Evolutionary conservation across 1,139 yeast species (phyloP).

Genomic region (Kurtzmaniella quercitrusa): DNA sequence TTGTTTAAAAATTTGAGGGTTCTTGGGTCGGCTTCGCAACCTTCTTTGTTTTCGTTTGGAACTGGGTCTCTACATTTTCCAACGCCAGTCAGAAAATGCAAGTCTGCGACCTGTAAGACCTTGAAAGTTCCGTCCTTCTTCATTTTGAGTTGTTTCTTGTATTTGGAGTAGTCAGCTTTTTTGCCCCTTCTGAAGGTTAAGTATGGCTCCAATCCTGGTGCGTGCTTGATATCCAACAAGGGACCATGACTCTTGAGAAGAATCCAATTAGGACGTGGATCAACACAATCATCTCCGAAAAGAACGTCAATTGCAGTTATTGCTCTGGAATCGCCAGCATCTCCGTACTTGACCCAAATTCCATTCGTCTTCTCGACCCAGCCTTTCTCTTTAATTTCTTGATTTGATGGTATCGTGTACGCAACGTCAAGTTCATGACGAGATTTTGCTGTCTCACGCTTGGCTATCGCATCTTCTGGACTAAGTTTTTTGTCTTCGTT

Average conservation of each 20-base stretch:
- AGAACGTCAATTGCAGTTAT: slow-evolving; percentile 54
- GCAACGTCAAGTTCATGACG: slow-evolving; percentile 22
- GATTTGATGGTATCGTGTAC: slow-evolving; percentile 28
- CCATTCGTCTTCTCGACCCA: slow-evolving; percentile 35
- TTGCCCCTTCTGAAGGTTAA: slow-evolving; percentile 28
- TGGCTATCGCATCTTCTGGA: slow-evolving; percentile 5
- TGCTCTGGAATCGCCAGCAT: slow-evolving; percentile 17
- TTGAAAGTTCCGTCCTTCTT: slow-evolving; percentile 46
- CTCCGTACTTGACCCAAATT: slow-evolving; percentile 30
- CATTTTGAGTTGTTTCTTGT: slow-evolving; percentile 14
- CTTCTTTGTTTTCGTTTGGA: slow-evolving; percentile 34
- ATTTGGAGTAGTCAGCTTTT: slow-evolving; percentile 19
- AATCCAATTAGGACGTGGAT: slow-evolving; percentile 74
- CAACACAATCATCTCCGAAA: slow-evolving; percentile 70
- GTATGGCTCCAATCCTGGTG: slow-evolving; percentile 20
- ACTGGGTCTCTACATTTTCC: slow-evolving; percentile 65
- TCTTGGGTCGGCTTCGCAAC: slow-evolving; percentile 65
- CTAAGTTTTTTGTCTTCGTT: slow-evolving; percentile 4
- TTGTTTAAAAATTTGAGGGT: slow-evolving; percentile 56
- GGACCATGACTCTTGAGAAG: slow-evolving; percentile 25
- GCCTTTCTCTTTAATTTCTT: slow-evolving; percentile 27
- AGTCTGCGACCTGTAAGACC: slow-evolving; percentile 74
- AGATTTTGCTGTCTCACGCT: slow-evolving; percentile 9
- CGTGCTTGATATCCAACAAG: slow-evolving; percentile 19
- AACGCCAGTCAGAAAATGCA: slow-evolving; percentile 67